Conservation (phyloP, 2,329 filamentous ascomycete genomes). For the Cyanodermella asteris region DNA sequence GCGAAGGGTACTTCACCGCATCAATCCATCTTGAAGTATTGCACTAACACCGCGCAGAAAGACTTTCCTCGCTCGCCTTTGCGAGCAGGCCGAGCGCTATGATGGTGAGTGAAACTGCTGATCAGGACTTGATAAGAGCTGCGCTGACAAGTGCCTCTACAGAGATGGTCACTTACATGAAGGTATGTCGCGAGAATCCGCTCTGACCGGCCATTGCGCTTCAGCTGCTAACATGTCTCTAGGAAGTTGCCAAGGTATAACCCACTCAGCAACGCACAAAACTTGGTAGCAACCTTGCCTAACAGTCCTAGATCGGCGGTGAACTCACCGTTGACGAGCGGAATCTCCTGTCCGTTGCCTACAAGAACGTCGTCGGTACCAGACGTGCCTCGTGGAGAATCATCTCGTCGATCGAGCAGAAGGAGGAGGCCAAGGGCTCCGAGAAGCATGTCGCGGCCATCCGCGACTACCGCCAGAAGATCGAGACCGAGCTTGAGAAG, state of each 20-base stretch:
- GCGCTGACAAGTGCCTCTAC: slow-evolving; percentile 8
- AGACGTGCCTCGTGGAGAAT: slow-evolving; percentile 98
- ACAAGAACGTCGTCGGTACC: slow-evolving; percentile 99
- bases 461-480: slow-evolving; percentile 95
- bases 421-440: slow-evolving; percentile 97
- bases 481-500: slow-evolving; percentile 89
- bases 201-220: slow-evolving; percentile 2
- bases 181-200: slow-evolving; percentile 37
- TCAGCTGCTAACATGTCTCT: slow-evolving; percentile 13
- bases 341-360: slow-evolving; percentile 93
- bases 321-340: slow-evolving; percentile 49
- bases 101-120: slow-evolving; percentile 45
- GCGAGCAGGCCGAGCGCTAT: slow-evolving; percentile 99
- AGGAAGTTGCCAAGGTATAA: slow-evolving; percentile 84
- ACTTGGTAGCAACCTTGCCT: neutral
- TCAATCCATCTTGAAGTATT: slow-evolving; percentile 2
- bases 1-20: slow-evolving; percentile 40
- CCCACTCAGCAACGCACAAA: slow-evolving; percentile 4
- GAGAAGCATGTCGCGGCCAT: slow-evolving; percentile 89
- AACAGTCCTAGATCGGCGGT: slow-evolving; percentile 32
- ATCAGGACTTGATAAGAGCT: neutral
- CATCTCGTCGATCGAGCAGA: slow-evolving; percentile 98
- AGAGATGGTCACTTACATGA: slow-evolving; percentile 99
- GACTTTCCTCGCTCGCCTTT: slow-evolving; percentile 98
- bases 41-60: slow-evolving; percentile 44